These are phyloP conservation scores for Peniophora sp. DNA, from an alignment of 1,284 basidiomycete species.

Conservation along the genomic window DNA sequence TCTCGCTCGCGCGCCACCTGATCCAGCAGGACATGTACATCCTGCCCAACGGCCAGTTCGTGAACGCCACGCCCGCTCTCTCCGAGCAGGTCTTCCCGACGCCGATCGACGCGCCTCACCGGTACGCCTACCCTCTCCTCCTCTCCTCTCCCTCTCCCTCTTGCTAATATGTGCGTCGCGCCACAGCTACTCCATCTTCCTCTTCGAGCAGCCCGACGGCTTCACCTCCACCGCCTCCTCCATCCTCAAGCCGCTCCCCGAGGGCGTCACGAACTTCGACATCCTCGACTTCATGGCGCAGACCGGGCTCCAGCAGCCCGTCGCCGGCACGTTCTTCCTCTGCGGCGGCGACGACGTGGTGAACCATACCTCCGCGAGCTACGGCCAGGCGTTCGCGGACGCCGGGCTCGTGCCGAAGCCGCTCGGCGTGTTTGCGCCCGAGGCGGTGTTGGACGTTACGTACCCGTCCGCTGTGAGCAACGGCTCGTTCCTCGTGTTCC, in stretches of 20 bases:
- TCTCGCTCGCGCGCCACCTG: constrained; percentile 43
- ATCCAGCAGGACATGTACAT: constrained; percentile 36
- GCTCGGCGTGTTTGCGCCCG: background rate
- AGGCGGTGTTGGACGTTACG: background rate
- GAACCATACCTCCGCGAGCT: background rate
- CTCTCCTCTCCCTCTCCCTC: no score
- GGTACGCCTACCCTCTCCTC: constrained; percentile 23
- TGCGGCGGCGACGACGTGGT: background rate
- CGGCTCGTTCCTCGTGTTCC: background rate
- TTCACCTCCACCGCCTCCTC: constrained; percentile 22
- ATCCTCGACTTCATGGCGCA: background rate
- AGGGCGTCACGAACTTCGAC: constrained; percentile 27
- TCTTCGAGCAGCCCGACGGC: constrained; percentile 34
- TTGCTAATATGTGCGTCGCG: background rate
- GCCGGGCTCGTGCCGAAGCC: background rate
- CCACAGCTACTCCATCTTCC: constrained; percentile 35
- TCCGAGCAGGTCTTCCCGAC: constrained; percentile 39
- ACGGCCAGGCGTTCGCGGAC: background rate
- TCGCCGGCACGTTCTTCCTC: constrained; percentile 3
- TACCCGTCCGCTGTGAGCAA: background rate
- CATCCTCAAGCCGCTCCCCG: constrained; percentile 18
- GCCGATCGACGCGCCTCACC: constrained; percentile 43
- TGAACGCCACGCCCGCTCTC: constrained; percentile 37
- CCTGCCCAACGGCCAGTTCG: constrained; percentile 14
- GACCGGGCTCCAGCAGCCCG: background rate